Conservation (phyloP, 768 basidiomycete species). For the Tulasnella sp. region DNA sequence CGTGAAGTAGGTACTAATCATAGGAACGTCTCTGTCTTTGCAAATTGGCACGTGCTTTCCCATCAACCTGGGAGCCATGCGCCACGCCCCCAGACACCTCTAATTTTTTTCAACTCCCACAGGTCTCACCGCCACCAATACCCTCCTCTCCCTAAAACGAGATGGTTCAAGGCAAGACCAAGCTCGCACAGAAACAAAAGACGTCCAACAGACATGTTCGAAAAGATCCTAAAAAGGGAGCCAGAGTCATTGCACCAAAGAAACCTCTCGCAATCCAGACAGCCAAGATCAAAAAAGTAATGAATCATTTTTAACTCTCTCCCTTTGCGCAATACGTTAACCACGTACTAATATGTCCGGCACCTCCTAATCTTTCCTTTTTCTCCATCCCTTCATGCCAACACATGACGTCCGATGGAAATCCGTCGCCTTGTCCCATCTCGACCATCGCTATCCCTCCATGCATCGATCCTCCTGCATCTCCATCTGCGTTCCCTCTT, state of each 20-base stretch:
- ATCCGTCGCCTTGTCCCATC: not conserved
- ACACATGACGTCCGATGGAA: constrained; percentile 28
- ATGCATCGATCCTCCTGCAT: not conserved
- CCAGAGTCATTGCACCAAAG: constrained; percentile 74
- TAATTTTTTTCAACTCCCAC: not conserved
- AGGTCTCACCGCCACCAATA: not conserved
- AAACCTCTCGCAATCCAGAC: constrained; percentile 68
- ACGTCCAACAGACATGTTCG: constrained; percentile 55
- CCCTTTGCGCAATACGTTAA: not conserved
- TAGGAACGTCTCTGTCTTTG: not conserved
- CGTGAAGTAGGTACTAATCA: not conserved
- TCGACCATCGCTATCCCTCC: not conserved
- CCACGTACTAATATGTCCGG: not conserved
- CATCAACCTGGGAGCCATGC: not conserved
- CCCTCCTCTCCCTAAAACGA: not conserved
- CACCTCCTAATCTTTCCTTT: not conserved
- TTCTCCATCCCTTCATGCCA: not conserved
- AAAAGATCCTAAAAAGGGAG: constrained; percentile 76
- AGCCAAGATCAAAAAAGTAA: constrained; percentile 72
- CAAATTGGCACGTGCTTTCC: not conserved
- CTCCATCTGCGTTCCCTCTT: not conserved
- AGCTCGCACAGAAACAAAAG: constrained; percentile 62
- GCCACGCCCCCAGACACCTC: constrained; percentile 5
- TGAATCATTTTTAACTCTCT: constrained; percentile 21
- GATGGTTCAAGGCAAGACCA: constrained; percentile 87